Evolutionary conservation across 2,329 filamentous ascomycete species (phyloP).

Genomic region (Paecilomyces sp.): DNA sequence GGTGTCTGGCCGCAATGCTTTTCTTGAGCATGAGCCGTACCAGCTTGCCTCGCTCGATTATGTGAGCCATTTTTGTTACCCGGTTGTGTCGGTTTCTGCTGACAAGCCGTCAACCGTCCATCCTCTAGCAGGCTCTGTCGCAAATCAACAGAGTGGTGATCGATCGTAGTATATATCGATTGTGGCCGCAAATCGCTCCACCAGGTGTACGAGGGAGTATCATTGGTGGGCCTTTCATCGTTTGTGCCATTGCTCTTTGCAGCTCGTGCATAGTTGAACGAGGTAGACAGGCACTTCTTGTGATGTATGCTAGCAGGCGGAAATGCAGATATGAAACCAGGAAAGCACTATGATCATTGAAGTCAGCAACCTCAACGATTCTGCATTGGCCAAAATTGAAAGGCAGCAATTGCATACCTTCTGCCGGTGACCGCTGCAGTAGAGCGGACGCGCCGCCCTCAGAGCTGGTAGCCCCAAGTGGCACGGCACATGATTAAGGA

Average conservation of each 20-base stretch:
- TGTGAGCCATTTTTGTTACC: background rate
- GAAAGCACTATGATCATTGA: background rate
- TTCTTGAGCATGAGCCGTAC: background rate
- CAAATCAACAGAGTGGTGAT: background rate
- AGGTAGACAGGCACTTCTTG: background rate
- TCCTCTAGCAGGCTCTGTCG: background rate
- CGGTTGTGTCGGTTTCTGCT: background rate
- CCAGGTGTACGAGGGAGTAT: background rate
- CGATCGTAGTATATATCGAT: constrained; percentile 1
- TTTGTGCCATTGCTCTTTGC: background rate
- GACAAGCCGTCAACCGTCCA: background rate
- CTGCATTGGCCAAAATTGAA: background rate
- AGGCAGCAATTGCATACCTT: constrained; percentile 14
- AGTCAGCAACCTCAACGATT: constrained; percentile 6
- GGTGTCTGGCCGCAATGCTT: constrained; percentile 13
- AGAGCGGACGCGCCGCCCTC: constrained; percentile 23
- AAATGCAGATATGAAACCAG: background rate
- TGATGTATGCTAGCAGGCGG: background rate
- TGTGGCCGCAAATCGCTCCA: constrained; percentile 9
- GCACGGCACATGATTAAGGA: constrained; percentile 30
- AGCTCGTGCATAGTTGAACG: background rate
- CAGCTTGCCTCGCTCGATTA: background rate
- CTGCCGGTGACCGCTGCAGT: constrained; percentile 13
- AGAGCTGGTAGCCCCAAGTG: constrained; percentile 29
- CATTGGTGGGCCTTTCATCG: constrained; percentile 1